phyloP scores from a whole-genome alignment of 2,329 filamentous ascomycete species.

The Fusarium bactridioides region DNA sequence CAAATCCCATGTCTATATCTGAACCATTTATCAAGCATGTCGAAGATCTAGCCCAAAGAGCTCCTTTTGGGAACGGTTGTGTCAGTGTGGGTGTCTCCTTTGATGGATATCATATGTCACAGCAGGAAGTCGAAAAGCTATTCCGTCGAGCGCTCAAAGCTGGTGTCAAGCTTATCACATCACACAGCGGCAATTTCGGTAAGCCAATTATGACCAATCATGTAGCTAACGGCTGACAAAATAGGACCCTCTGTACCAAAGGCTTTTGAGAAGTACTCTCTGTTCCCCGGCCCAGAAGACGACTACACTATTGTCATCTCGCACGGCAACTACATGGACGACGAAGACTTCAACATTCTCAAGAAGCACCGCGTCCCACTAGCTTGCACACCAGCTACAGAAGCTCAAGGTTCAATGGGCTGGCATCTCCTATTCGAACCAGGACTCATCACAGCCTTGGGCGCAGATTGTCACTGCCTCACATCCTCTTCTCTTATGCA shows the following conservation, averaged over 20 bases:
- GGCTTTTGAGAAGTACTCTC: background rate
- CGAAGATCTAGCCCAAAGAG: background rate
- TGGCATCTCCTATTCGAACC: background rate
- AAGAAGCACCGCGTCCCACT: background rate
- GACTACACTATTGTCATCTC: background rate
- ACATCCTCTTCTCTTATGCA: background rate
- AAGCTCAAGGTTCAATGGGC: background rate
- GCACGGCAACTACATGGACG: background rate
- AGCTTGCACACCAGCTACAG: background rate
- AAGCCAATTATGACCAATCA: background rate
- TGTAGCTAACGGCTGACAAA: rapidly evolving
- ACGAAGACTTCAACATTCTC: background rate
- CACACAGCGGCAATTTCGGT: background rate
- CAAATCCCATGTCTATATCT: background rate
- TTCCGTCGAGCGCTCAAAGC: background rate
- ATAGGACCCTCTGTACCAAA: background rate
- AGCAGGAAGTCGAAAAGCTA: background rate
- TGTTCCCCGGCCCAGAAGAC: background rate
- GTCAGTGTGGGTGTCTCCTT: background rate
- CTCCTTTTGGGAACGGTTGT: background rate
- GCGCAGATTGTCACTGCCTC: background rate
- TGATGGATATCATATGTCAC: background rate
- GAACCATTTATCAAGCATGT: background rate
- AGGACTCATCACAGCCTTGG: background rate
- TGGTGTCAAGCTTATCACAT: background rate